Conservation (phyloP, 495 filamentous ascomycete species). For the Penicillium odoratum region DNA sequence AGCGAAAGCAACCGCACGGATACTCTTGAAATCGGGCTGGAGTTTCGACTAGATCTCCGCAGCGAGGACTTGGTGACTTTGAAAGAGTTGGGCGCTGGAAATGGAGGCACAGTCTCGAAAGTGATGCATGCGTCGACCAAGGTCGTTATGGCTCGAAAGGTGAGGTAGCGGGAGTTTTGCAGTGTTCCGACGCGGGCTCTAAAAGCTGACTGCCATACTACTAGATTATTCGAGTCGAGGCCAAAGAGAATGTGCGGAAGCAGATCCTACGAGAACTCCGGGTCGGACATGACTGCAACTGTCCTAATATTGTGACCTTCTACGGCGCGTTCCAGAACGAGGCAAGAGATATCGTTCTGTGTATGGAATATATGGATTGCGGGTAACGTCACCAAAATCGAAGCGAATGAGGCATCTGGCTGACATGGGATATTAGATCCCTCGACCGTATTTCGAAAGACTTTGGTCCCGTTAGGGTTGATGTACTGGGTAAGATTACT, state of each 20-base stretch:
- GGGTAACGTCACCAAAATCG: conserved; percentile 61
- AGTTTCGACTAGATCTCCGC: conserved; percentile 89
- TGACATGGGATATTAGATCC: conserved; percentile 57
- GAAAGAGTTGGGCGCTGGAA: conserved; percentile 93
- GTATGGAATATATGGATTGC: conserved; percentile 99
- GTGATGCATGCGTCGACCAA: conserved; percentile 93
- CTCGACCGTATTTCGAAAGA: conserved; percentile 90
- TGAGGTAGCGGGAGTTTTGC: conserved; percentile 33
- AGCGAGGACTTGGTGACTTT: conserved; percentile 90
- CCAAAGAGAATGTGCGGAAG: conserved; percentile 92
- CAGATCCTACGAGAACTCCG: conserved; percentile 94
- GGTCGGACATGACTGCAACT: conserved; percentile 98
- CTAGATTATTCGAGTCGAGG: conserved; percentile 96
- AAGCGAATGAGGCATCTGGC: conserved; percentile 10
- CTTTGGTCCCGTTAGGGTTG: conserved; percentile 94
- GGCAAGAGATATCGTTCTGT: conserved; percentile 94
- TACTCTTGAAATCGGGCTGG: conserved; percentile 93
- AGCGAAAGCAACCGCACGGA: conserved; percentile 60
- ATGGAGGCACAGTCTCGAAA: conserved; percentile 97
- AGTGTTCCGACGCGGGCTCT: background rate
- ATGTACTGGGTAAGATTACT: conserved; percentile 97
- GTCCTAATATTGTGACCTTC: conserved; percentile 92
- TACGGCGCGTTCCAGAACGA: conserved; percentile 97
- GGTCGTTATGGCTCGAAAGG: conserved; percentile 97
- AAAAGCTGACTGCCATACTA: conserved; percentile 9